These are phyloP conservation scores for Zoysia pacifica DNA, from an alignment of 176 grass and related monocot genomes.

Conservation along the genomic window DNA sequence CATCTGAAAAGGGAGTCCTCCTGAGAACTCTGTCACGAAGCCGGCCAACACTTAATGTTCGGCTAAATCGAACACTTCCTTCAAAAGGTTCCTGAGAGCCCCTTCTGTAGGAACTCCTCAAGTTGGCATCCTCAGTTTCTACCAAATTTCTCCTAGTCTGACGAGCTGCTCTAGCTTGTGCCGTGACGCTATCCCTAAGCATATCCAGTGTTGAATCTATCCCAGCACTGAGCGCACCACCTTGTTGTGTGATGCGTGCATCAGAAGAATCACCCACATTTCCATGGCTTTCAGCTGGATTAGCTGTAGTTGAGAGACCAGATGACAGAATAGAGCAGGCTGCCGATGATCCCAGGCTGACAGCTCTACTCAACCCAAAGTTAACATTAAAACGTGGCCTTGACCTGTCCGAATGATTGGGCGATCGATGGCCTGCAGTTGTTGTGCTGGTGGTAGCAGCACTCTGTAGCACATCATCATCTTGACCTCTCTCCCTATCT, in stretches of 20 bases:
- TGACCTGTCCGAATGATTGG: constrained; percentile 47
- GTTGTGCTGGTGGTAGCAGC: constrained; percentile 33
- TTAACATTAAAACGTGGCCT: constrained; percentile 58
- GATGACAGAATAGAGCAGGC: constrained; percentile 65
- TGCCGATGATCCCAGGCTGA: constrained; percentile 78
- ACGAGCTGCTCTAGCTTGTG: constrained; percentile 53
- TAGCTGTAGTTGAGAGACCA: constrained; percentile 46
- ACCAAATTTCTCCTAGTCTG: constrained; percentile 56
- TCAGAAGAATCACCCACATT: constrained; percentile 33
- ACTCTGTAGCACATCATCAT: constrained; percentile 43
- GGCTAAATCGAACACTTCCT: constrained; percentile 83
- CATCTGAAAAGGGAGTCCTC: constrained; percentile 82
- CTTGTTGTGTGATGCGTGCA: constrained; percentile 35
- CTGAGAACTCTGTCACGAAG: constrained; percentile 91
- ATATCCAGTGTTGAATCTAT: constrained; percentile 57
- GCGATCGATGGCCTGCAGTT: background rate
- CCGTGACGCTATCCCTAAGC: constrained; percentile 49
- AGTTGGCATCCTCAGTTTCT: constrained; percentile 59
- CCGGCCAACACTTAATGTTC: constrained; percentile 78
- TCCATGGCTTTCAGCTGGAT: constrained; percentile 38
- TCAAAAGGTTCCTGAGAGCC: constrained; percentile 75
- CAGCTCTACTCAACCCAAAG: constrained; percentile 79
- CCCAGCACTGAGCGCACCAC: constrained; percentile 22
- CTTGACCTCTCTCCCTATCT: constrained; percentile 47
- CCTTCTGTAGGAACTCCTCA: constrained; percentile 59